phyloP scores from a whole-genome alignment of 2,329 filamentous ascomycete species.

The Curvularia lunata region DNA sequence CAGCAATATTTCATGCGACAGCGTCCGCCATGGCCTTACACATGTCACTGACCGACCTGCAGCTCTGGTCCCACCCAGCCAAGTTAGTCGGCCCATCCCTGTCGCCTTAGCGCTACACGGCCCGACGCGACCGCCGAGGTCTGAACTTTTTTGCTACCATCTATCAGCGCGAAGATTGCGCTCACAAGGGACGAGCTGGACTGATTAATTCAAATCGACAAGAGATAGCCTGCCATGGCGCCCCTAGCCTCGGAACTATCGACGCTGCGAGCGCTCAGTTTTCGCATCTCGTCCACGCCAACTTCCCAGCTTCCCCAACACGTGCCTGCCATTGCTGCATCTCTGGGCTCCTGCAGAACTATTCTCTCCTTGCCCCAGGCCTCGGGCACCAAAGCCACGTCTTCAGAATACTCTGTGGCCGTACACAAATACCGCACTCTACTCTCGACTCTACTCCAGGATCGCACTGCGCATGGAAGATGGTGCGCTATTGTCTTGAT shows the following conservation, averaged over 20 bases:
- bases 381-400: constrained; percentile 65
- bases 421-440: constrained; percentile 83
- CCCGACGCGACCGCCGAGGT: constrained; percentile 28
- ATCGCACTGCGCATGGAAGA: constrained; percentile 74
- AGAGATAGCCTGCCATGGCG: constrained; percentile 26
- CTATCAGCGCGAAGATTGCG: constrained; percentile 7
- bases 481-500: constrained; percentile 79
- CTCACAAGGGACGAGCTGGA: not conserved
- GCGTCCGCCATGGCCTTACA: constrained; percentile 29
- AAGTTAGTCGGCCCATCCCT: constrained; percentile 30
- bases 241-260: constrained; percentile 37
- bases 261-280: constrained; percentile 59
- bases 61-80: constrained; percentile 20
- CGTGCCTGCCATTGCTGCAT: constrained; percentile 69
- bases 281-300: constrained; percentile 73
- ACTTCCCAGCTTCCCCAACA: constrained; percentile 76
- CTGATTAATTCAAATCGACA: not conserved
- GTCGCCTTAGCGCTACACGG: constrained; percentile 28
- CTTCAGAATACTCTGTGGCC: constrained; percentile 70
- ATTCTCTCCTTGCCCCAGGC: constrained; percentile 67
- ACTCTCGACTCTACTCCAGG: constrained; percentile 77
- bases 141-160: constrained; percentile 32
- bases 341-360: constrained; percentile 61
- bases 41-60: constrained; percentile 28
- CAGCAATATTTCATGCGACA: constrained; percentile 30